These are phyloP conservation scores for Colletotrichum echinochloae DNA, from an alignment of 2,329 filamentous ascomycete genomes.

Conservation along the genomic window DNA sequence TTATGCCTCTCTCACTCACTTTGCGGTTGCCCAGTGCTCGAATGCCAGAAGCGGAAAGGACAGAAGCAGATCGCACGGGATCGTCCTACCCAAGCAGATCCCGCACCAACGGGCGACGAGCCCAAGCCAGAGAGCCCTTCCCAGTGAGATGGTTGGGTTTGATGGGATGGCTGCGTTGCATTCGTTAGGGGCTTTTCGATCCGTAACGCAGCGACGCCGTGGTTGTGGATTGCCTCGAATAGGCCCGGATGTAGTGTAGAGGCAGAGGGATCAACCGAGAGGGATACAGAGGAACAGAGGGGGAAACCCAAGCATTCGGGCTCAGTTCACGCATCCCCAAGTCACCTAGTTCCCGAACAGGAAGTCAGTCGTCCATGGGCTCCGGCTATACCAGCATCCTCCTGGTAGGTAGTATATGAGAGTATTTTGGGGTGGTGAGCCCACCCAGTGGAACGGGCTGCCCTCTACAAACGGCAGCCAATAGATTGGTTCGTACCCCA, in stretches of 20 bases:
- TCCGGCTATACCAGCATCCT: slow-evolving; percentile 3
- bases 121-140: slow-evolving; percentile 18
- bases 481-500: slow-evolving; percentile 5
- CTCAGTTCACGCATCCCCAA: slow-evolving; percentile 14
- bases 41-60: slow-evolving; percentile 30
- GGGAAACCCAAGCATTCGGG: slow-evolving; percentile 1
- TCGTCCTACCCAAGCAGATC: slow-evolving; percentile 36
- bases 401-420: not conserved
- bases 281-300: not conserved
- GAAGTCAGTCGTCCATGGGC: slow-evolving; percentile 30
- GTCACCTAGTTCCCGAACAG: slow-evolving; percentile 19
- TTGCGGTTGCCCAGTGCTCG: slow-evolving; percentile 21
- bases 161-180: slow-evolving; percentile 6
- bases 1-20: slow-evolving; percentile 17
- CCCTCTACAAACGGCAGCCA: not conserved
- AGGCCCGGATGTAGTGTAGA: slow-evolving; percentile 6
- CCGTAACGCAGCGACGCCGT: not conserved
- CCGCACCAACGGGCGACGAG: slow-evolving; percentile 5
- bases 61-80: slow-evolving; percentile 37
- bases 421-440: not conserved
- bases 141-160: slow-evolving; percentile 15
- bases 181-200: slow-evolving; percentile 13
- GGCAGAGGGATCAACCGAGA: not conserved
- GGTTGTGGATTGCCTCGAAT: not conserved
- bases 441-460: not conserved